Base-by-base conservation (phyloP, 495 filamentous ascomycete species). In the Daldinia concentrica region DNA sequence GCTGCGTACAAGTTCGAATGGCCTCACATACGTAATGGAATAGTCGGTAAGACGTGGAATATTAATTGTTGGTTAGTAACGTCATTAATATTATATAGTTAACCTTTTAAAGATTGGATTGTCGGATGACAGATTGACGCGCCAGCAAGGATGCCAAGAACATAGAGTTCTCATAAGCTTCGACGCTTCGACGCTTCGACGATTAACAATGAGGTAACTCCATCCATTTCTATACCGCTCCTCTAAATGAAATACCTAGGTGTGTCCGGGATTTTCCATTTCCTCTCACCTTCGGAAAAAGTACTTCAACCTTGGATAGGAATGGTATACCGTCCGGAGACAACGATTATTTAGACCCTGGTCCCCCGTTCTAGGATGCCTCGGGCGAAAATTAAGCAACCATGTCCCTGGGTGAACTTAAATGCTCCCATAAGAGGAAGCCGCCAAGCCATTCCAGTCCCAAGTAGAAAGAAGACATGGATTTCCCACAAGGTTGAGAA, bases 381-480 rank as follows among this genome's bases (percentile, higher is more conserved):
- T 58, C 19, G 11, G 22, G 3, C 19, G 19, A 37, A 27, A 37
- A 37, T 58, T 24, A 17, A 30, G 19, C 9, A 24, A 1, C 55
- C 34, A 36, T 58, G 52, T 56, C 52, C 30, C n/a, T 56, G 52
- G 14, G 29, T 4, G 15, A 30, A 56, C 14, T 32, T 32, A 32
- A 55, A 36, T 57, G 27, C 17, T 22, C 30, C 17, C 32, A 58
- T 58, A 39, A 37, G 19, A 58, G 55, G 17, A 36, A 39, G 55
- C 19, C 55, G 55, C 32, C 55, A 26, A 39, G 55, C 12, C 32
- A 39, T 39, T 36, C 7, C 4, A 58, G 17, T 32, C 19, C 30
- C 55, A 19, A 29, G 11, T 12, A 58, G 32, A 37, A 55, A 41
- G 9, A 58, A 58, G 55, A 15, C 55, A 58, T 37, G 55, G 32